Evolutionary conservation across 2,329 filamentous ascomycete genomes (phyloP).

Genomic region (Aotearoamyces nothofagi): DNA sequence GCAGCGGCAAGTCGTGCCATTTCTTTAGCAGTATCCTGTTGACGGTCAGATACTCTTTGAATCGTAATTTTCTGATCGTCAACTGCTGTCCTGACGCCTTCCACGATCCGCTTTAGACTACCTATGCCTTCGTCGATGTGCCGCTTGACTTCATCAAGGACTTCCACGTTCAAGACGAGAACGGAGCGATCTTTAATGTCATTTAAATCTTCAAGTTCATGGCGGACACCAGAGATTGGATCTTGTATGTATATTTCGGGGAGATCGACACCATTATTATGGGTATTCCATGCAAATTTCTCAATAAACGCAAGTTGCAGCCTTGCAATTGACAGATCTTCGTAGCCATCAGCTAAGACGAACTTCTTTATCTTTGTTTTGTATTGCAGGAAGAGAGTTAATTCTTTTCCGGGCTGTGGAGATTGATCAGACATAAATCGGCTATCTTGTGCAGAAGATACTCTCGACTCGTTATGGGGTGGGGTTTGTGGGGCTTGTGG

Average conservation of each 20-base stretch:
- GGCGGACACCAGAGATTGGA: slow-evolving; percentile 84
- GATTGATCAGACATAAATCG: slow-evolving; percentile 46
- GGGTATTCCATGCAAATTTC: slow-evolving; percentile 98
- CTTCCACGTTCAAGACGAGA: slow-evolving; percentile 85
- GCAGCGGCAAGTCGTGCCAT: slow-evolving; percentile 38
- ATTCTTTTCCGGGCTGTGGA: slow-evolving; percentile 63
- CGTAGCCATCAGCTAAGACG: slow-evolving; percentile 68
- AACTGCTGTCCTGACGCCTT: slow-evolving; percentile 70
- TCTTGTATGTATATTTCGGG: slow-evolving; percentile 98
- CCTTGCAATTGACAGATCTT: slow-evolving; percentile 72
- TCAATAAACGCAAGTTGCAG: slow-evolving; percentile 95
- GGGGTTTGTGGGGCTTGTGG: slow-evolving; percentile 6
- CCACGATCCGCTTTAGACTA: slow-evolving; percentile 66
- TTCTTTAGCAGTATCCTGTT: slow-evolving; percentile 79
- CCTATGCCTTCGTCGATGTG: slow-evolving; percentile 89
- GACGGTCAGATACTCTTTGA: slow-evolving; percentile 76
- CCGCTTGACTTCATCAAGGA: slow-evolving; percentile 86
- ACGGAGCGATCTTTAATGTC: slow-evolving; percentile 94
- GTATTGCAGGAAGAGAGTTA: slow-evolving; percentile 91
- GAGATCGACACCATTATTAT: slow-evolving; percentile 80
- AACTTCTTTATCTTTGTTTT: slow-evolving; percentile 97
- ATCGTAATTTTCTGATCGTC: slow-evolving; percentile 72
- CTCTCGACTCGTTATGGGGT: slow-evolving; percentile 2
- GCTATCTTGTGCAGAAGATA: slow-evolving; percentile 19
- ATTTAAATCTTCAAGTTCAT: slow-evolving; percentile 83